Evolutionary conservation across 495 filamentous ascomycete species (phyloP).

Genomic region (Lasiosphaeria ovina): DNA sequence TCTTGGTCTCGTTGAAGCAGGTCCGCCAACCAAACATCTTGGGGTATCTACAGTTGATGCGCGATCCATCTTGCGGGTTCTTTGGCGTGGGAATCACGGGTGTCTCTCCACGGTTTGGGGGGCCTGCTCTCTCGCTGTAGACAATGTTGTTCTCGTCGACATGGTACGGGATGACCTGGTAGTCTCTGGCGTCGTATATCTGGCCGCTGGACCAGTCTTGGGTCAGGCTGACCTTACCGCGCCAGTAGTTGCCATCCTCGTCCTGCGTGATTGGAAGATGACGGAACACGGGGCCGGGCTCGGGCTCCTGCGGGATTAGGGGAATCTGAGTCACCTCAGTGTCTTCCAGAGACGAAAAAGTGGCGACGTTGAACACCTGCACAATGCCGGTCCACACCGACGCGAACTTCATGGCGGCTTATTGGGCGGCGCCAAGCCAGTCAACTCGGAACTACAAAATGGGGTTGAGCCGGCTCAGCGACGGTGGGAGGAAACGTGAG

Average conservation of each 20-base stretch:
- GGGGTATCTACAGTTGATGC: constrained; percentile 10
- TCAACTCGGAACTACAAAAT: constrained; percentile 1
- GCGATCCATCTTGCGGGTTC: constrained; percentile 10
- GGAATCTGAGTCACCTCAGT: constrained; percentile 6
- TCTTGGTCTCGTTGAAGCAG: constrained; percentile 10
- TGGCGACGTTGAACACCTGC: constrained; percentile 15
- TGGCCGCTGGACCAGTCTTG: constrained; percentile 8
- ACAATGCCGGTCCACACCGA: constrained; percentile 18
- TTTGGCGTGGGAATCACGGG: constrained; percentile 14
- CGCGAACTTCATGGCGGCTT: constrained; percentile 13
- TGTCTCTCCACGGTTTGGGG: not conserved
- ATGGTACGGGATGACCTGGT: constrained; percentile 4
- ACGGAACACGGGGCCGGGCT: not conserved
- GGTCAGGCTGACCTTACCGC: constrained; percentile 1
- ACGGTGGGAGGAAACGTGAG: not conserved
- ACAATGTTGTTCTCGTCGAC: constrained; percentile 4
- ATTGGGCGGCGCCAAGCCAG: constrained; percentile 1
- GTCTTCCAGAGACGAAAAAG: constrained; percentile 14
- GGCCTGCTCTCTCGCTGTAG: not conserved
- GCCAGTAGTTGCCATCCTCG: not conserved
- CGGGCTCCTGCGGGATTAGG: not conserved
- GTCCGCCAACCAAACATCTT: constrained; percentile 10
- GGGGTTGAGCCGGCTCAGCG: not conserved
- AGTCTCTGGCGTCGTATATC: constrained; percentile 4
- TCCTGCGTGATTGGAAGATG: not conserved